Evolutionary conservation across 495 filamentous ascomycete species (phyloP).

Genomic region (Aspergillus avenaceus): DNA sequence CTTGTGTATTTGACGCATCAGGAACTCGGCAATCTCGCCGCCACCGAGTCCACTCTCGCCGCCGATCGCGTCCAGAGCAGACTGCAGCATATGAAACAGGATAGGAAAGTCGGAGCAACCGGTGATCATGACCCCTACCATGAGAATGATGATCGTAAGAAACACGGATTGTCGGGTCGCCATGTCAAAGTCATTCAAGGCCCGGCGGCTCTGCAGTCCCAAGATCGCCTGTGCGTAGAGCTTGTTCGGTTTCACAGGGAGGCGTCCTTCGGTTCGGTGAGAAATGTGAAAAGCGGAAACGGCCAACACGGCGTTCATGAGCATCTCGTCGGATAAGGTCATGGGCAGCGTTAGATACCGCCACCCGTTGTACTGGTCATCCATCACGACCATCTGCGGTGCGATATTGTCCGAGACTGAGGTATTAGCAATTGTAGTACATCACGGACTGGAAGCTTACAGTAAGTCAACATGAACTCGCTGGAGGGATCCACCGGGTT

Average conservation of each 20-base stretch:
- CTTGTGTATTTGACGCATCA: constrained; percentile 9
- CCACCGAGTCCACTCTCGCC: background rate
- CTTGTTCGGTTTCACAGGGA: background rate
- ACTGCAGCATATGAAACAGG: constrained; percentile 6
- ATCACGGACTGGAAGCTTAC: background rate
- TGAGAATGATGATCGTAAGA: background rate
- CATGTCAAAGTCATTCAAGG: background rate
- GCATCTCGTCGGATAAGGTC: constrained; percentile 4
- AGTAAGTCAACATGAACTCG: constrained; percentile 3
- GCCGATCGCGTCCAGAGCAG: constrained; percentile 4
- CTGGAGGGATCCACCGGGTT: background rate
- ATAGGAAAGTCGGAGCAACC: constrained; percentile 8
- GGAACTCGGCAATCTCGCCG: constrained; percentile 3
- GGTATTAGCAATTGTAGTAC: background rate
- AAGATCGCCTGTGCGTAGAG: constrained; percentile 6
- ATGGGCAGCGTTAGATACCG: constrained; percentile 11
- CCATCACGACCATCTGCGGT: constrained; percentile 11
- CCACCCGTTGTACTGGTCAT: constrained; percentile 12
- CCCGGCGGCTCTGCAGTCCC: background rate
- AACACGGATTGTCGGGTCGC: background rate
- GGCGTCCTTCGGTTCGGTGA: background rate
- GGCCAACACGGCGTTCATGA: constrained; percentile 10
- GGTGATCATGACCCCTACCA: constrained; percentile 8
- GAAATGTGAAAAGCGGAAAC: constrained; percentile 5
- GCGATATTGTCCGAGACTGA: constrained; percentile 12